A percentile compares a stretch with the other conserved stretches of the same genome.
Evolutionary conservation across 2,329 filamentous ascomycete species (phyloP).

Genomic region (Fusarium burgessii): DNA sequence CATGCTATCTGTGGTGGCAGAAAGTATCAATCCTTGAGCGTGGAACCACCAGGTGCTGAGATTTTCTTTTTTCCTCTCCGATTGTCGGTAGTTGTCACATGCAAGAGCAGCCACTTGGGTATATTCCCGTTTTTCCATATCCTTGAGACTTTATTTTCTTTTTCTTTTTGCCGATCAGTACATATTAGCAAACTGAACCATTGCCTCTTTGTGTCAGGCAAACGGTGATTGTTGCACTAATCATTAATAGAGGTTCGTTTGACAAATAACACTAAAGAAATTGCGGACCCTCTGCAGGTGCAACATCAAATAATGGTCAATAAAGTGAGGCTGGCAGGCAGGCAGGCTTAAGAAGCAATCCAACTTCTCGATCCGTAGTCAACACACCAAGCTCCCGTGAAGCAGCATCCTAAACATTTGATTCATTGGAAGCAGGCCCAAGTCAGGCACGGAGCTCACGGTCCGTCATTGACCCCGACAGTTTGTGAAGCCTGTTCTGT

Average conservation of each 20-base stretch:
- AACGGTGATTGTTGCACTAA: conserved; percentile 13
- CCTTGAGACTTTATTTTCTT: background rate
- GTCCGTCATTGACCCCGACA: conserved; percentile 11
- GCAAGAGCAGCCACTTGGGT: conserved; percentile 17
- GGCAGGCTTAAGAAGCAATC: background rate
- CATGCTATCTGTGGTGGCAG: conserved; percentile 23
- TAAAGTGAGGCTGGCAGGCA: conserved; percentile 21
- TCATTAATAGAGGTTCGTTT: conserved; percentile 9
- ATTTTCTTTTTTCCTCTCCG: conserved; percentile 38
- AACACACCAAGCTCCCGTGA: background rate
- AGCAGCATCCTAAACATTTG: background rate
- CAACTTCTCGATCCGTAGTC: background rate
- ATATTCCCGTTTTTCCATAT: conserved; percentile 3
- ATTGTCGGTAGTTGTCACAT: conserved; percentile 42
- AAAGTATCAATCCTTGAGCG: conserved; percentile 31
- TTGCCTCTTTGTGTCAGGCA: conserved; percentile 17
- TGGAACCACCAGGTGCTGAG: conserved; percentile 34
- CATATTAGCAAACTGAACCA: conserved; percentile 19
- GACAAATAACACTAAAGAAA: conserved; percentile 1
- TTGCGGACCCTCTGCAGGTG: conserved; percentile 15
- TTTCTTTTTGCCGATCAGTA: conserved; percentile 2
- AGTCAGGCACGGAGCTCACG: conserved; percentile 21
- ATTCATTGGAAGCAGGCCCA: background rate
- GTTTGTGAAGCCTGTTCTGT: conserved; percentile 25
- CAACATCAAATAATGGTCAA: background rate